Percentiles rank a stretch among this genome's conserved stretches.
Evolutionary conservation across 495 filamentous ascomycete genomes (phyloP).

Genomic region (Acidomyces sp.): DNA sequence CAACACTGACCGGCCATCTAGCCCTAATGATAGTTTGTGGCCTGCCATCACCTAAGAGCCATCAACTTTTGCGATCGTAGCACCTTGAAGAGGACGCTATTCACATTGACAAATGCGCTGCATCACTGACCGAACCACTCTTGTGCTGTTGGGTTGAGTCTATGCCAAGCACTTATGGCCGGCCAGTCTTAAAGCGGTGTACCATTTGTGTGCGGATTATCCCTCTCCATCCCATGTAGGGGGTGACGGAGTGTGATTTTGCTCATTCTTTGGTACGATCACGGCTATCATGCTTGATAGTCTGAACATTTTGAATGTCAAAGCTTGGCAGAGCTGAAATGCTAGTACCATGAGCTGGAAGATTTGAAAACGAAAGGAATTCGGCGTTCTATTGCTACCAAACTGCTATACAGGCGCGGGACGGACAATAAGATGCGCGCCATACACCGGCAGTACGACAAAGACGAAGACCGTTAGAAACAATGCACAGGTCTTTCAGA

Average conservation of each 20-base stretch:
- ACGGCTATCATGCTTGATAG: slow-evolving; percentile 30
- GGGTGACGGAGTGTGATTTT: slow-evolving; percentile 74
- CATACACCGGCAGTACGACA: too few species aligned
- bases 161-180: slow-evolving; percentile 29
- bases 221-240: slow-evolving; percentile 88
- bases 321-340: too few species aligned
- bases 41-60: slow-evolving; percentile 66
- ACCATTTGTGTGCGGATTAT: slow-evolving; percentile 74
- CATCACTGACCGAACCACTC: slow-evolving; percentile 75
- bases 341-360: too few species aligned
- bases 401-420: too few species aligned
- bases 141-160: slow-evolving; percentile 33
- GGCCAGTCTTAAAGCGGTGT: slow-evolving; percentile 25
- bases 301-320: slow-evolving; percentile 15
- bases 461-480: too few species aligned
- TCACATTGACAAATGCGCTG: slow-evolving; percentile 98
- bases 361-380: too few species aligned
- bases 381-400: too few species aligned
- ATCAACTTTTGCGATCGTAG: not conserved
- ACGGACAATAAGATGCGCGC: too few species aligned
- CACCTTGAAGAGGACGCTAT: slow-evolving; percentile 25
- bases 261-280: slow-evolving; percentile 31
- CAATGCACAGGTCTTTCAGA: too few species aligned
- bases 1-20: slow-evolving; percentile 78
- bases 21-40: slow-evolving; percentile 68